Evolutionary conservation across 129 eudicot genomes (phyloP).

Genomic region (Saussurea involucrata): DNA sequence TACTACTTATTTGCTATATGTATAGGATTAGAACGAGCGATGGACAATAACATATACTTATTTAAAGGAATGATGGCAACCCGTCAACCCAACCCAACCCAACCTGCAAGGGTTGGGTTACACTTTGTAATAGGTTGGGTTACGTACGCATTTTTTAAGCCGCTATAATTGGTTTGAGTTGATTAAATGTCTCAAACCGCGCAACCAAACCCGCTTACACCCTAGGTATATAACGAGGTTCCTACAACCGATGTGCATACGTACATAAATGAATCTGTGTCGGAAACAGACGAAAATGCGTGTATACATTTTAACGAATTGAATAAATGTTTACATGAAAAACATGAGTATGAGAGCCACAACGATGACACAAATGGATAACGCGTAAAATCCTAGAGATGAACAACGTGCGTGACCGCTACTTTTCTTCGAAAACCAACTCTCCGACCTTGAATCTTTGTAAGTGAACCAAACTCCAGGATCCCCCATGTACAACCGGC

Average conservation of each 20-base stretch:
- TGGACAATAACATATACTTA: no score
- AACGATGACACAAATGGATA: conserved; percentile 15
- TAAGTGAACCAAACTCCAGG: conserved; percentile 51
- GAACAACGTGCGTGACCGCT: background rate
- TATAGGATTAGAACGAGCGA: no score
- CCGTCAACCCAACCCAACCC: no score
- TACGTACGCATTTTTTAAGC: no score
- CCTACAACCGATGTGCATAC: background rate
- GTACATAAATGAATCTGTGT: background rate
- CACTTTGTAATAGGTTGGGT: no score
- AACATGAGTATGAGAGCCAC: conserved; percentile 21
- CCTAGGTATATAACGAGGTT: background rate
- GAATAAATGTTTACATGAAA: conserved; percentile 17
- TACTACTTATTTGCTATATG: no score
- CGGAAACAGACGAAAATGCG: background rate
- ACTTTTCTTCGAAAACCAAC: conserved; percentile 29
- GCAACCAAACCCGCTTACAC: no score
- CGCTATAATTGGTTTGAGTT: no score
- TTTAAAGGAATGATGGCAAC: no score
- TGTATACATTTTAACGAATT: background rate
- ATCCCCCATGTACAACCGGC: conserved; percentile 60
- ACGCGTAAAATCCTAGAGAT: conserved; percentile 8
- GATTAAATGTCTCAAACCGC: no score
- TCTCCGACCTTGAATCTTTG: conserved; percentile 36
- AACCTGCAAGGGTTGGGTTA: no score